A percentile compares a stretch with the other conserved stretches of the same genome.
Conservation (phyloP, 2,329 filamentous ascomycete genomes). For the Apiospora arundinis region DNA sequence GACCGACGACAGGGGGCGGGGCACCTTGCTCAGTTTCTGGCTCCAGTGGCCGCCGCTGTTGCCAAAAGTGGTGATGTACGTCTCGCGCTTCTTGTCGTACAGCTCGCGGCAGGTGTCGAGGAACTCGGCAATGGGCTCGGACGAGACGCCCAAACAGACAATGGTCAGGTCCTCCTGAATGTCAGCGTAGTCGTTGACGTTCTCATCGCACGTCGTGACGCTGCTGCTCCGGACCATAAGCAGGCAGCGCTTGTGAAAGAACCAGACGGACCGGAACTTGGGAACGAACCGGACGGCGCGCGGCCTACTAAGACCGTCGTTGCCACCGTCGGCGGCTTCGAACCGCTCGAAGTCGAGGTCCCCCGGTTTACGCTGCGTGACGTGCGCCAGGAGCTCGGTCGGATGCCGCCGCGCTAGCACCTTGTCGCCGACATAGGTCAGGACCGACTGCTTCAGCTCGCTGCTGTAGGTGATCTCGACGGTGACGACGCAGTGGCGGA, state of each 20-base stretch:
- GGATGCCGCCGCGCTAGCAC: background rate
- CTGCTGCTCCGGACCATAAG: background rate
- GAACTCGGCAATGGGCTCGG: background rate
- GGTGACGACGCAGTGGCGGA: slow-evolving; percentile 11
- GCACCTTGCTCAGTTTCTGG: background rate
- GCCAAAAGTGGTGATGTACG: slow-evolving; percentile 3
- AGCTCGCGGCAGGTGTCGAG: background rate
- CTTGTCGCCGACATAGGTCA: slow-evolving; percentile 5
- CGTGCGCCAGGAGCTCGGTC: background rate
- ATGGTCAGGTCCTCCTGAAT: background rate
- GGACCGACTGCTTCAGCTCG: background rate
- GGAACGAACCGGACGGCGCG: background rate
- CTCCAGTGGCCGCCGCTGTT: slow-evolving; percentile 12
- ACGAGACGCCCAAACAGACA: background rate
- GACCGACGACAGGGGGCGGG: background rate
- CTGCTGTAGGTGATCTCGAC: slow-evolving; percentile 5
- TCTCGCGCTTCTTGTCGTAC: background rate
- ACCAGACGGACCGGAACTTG: slow-evolving; percentile 12
- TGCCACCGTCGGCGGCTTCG: background rate
- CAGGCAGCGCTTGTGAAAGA: background rate
- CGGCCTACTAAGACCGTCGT: background rate
- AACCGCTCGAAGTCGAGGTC: background rate
- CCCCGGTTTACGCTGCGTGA: background rate
- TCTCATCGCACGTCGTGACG: background rate
- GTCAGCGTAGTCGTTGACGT: background rate